Evolutionary conservation across 768 basidiomycete genomes (phyloP), one percentile per base, ranked within the genome.

Genomic region (Cyathus striatus): DNA sequence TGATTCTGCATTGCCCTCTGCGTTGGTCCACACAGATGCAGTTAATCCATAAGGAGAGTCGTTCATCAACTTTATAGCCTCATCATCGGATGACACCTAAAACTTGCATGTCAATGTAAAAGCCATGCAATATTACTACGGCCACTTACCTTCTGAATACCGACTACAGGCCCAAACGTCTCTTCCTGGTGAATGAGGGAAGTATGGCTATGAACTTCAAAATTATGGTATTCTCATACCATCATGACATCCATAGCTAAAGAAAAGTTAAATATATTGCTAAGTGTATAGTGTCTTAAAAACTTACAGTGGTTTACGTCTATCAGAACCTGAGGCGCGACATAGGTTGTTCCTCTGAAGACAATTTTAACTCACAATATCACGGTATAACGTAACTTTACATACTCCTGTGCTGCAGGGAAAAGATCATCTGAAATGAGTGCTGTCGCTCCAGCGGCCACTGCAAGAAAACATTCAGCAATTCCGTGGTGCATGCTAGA

Each of bases 1-100:
- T 0, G 87, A 89, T n/a, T 75, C 75, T 0, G 71, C 60, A 44
- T 81, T 75, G 3, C 63, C 64, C 22, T 75, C 71, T 0, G 72
- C 76, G 52, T 89, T 77, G 1, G 96, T 97, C 96, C 95, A 99
- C 23, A 99, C 61, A 14, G 91, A 93, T 3, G 90, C 91, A 1
- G 95, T 99, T 17, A 99, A 73, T 12, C 96, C 96, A 57, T 94
- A 98, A 0, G 79, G 79, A 13, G 94, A 96, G 60, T 98, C 93
- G 61, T 99, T 98, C 89, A 99, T 99, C 23, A 98, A 76, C 14
- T 63, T 59, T 43, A 97, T 65, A 1, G 96, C 96, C 58, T 95
- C 91, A 35, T 83, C 86, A 58, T 97, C 96, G 0, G 81, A 81
- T 6, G 75, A 69, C 17, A 91, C 87, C 86, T 88, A 6, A n/a